Base-by-base conservation (phyloP, 257 asterid genomes). In the Solanum sparsipilum region DNA sequence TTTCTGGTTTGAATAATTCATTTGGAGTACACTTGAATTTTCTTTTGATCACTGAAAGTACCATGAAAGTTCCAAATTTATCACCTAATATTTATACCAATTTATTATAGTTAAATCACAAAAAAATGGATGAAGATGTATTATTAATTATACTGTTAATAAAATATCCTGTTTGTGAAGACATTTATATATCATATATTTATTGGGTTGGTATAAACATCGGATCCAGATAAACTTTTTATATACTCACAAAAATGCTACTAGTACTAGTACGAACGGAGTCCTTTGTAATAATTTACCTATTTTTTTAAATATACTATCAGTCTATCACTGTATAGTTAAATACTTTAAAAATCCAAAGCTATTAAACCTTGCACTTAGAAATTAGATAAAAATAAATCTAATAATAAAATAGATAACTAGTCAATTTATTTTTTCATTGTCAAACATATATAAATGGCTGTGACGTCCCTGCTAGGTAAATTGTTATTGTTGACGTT, bases 141-240 rank as follows among this genome's bases (percentile, higher is more conserved):
- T 31, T 34, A 13, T 25, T 0, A 27, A 27, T 27, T 27, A 27
- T 68, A 0, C 27, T 68, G 27, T 25, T 63, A n/a, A 3, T 65
- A 65, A 13, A 46, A 25, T 65, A 11, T 1, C n/a, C n/a, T n/a
- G 1, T 2, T 65, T 65, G 32, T n/a, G 72, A 0, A 65, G 72
- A 65, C 16, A 8, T 58, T 58, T 58, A 58, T 20, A 21, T 9
- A 63, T 63, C 68, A 60, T 23, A 63, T 63, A 63, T 63, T 63
- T 5, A 23, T 63, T 11, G 31, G 0, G 1, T n/a, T 23, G 31
- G 15, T 2, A 63, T 63, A 63, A 4, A 63, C 8, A 5, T 63
- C 3, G 16, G 0, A 25, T 4, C 0, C 0, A n/a, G 2, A 58
- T 21, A 58, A 58, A 7, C 0, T 56, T 56, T 6, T 35, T 35